Evolutionary conservation across 2,329 filamentous ascomycete genomes (phyloP).

Genomic region (Fusarium liriodendri): DNA sequence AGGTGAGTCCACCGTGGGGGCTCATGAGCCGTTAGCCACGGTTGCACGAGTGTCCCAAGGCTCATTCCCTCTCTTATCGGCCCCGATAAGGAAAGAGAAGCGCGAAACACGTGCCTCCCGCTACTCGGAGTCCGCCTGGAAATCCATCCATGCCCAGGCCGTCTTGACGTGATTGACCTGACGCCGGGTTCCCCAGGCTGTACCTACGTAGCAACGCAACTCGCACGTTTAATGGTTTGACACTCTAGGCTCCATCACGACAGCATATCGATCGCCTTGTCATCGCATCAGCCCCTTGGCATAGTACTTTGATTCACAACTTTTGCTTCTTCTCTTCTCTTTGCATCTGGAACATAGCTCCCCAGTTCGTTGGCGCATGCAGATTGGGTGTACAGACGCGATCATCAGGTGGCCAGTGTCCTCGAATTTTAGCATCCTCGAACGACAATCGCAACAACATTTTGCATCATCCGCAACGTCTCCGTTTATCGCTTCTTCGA

Average conservation of each 20-base stretch:
- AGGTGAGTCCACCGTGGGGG: slow-evolving; percentile 2
- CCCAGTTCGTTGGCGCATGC: slow-evolving; percentile 14
- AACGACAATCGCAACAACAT: slow-evolving; percentile 22
- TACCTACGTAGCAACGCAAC: slow-evolving; percentile 22
- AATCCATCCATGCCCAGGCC: neutral
- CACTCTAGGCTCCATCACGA: slow-evolving; percentile 12
- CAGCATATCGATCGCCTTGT: slow-evolving; percentile 14
- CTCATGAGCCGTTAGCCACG: slow-evolving; percentile 16
- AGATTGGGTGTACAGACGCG: slow-evolving; percentile 27
- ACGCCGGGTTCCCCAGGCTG: slow-evolving; percentile 33
- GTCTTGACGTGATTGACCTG: slow-evolving; percentile 41
- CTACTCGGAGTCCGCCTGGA: slow-evolving; percentile 29
- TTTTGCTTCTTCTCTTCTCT: slow-evolving; percentile 14
- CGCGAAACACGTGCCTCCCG: slow-evolving; percentile 33
- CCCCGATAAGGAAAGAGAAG: slow-evolving; percentile 33
- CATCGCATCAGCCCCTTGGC: neutral
- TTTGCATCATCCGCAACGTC: slow-evolving; percentile 12
- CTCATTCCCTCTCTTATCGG: slow-evolving; percentile 28
- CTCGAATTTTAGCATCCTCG: slow-evolving; percentile 19
- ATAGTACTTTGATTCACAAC: slow-evolving; percentile 3
- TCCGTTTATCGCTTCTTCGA: slow-evolving; percentile 1
- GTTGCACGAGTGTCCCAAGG: neutral
- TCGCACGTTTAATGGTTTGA: slow-evolving; percentile 32
- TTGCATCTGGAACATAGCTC: neutral
- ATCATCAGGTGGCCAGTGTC: slow-evolving; percentile 22